Percentiles rank a stretch among this genome's conserved stretches.
Evolutionary conservation across 2,329 filamentous ascomycete genomes (phyloP).

Genomic region (Pseudogymnoascus sp.): DNA sequence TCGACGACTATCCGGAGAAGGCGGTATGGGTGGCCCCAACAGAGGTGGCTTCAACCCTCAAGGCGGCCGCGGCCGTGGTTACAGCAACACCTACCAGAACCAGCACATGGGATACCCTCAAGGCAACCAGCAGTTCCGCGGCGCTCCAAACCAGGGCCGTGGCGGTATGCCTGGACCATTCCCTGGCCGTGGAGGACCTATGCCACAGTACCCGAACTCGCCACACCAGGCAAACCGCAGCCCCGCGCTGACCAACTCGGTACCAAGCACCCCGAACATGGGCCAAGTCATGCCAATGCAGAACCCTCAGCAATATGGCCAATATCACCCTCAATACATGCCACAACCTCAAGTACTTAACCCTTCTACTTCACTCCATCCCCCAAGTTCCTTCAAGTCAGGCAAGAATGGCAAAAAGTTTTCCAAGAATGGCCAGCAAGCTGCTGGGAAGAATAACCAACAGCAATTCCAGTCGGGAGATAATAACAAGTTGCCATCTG

Average conservation of each 20-base stretch:
- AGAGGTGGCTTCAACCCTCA: constrained; percentile 49
- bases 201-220: constrained; percentile 52
- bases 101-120: constrained; percentile 38
- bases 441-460: constrained; percentile 6
- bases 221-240: constrained; percentile 56
- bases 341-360: constrained; percentile 43
- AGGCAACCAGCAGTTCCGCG: constrained; percentile 23
- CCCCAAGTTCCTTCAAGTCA: constrained; percentile 15
- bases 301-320: constrained; percentile 39
- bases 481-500: not conserved
- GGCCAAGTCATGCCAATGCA: constrained; percentile 58
- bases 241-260: constrained; percentile 55
- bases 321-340: constrained; percentile 29
- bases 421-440: constrained; percentile 7
- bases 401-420: not conserved
- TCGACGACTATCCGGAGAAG: constrained; percentile 74
- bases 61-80: constrained; percentile 38
- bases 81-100: constrained; percentile 38
- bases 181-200: constrained; percentile 36
- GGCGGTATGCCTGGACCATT: constrained; percentile 39
- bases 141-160: constrained; percentile 36
- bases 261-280: constrained; percentile 64
- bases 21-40: constrained; percentile 55
- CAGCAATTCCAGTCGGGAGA: not conserved
- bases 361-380: constrained; percentile 31